Conservation (phyloP, 2,329 filamentous ascomycete genomes). For the Apiospora pterosperma region DNA sequence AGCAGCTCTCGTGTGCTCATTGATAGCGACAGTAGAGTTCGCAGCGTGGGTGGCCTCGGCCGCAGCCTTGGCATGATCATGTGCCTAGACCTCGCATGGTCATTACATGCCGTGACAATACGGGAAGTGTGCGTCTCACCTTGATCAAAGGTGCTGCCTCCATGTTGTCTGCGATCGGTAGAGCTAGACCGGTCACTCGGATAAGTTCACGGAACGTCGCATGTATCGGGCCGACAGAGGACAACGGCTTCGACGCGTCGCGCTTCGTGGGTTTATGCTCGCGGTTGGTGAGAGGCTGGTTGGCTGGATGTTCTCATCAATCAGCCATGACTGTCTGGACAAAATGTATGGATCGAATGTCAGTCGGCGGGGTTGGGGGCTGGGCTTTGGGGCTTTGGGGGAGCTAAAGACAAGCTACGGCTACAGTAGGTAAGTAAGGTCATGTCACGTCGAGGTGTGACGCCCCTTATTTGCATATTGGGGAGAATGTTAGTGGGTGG, state of each 20-base stretch:
- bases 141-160: constrained; percentile 66
- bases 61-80: constrained; percentile 85
- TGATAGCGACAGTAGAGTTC: constrained; percentile 77
- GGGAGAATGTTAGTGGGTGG: too few relatives aligned
- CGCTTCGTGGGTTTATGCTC: neutral
- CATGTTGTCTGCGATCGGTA: constrained; percentile 42
- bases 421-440: too few relatives aligned
- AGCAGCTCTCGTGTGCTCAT: constrained; percentile 84
- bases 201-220: neutral
- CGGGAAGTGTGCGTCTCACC: constrained; percentile 36
- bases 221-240: neutral
- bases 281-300: neutral
- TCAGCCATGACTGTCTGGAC: neutral
- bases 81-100: constrained; percentile 54
- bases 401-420: neutral
- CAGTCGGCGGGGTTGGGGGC: neutral
- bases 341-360: neutral
- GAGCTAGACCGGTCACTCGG: neutral
- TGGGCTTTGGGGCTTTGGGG: neutral
- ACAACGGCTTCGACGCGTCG: neutral
- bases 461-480: too few relatives aligned
- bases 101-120: constrained; percentile 11
- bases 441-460: too few relatives aligned
- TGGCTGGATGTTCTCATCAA: neutral
- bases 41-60: constrained; percentile 70